Evolutionary conservation across 129 eudicot genomes (phyloP), one percentile per base, ranked within the genome.

Genomic region (Flaveria trinervia): DNA sequence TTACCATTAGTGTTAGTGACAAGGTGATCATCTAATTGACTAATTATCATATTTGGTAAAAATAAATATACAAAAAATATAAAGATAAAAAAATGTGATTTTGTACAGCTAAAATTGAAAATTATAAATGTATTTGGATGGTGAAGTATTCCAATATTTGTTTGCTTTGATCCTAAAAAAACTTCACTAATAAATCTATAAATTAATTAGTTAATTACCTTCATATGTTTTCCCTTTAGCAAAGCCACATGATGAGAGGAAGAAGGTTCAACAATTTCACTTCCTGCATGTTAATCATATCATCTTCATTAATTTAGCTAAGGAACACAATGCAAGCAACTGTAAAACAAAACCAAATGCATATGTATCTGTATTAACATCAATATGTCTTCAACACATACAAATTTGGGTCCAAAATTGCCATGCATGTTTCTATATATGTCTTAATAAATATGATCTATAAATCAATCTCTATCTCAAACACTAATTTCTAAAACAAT

Each of bases 251-350:
- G 83, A 61, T 64, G 81, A 39, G 54, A 72, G 54, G 67, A 72
- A 72, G 77, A 72, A 72, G 77, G 13, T 71, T 81, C 85, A 69
- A 77, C 83, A 78, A 74, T 73, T 71, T 62, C 83, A 68, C 72
- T 74, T 71, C 85, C 85, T 85, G 83, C 78, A 66, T 52, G 16
- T 64, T 64, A 61, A 64, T 59, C 65, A 59, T 26, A 25, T 64
- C 69, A 64, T 64, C 46, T 22, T 64, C 69, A 0, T 23, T 20
- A 20, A 20, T 20, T 46, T 65, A 52, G 49, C 4, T 52, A 25
- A 25, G 7, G 41, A 71, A 30, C 62, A 9, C 7, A 62, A 75
- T 64, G 43, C 15, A 22, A 9, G 13, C 46, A 64, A 64, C 46
- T 64, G 15, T 16, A 64, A 5, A 64, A 64, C 69, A 64, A 28